Conservation (phyloP, 495 filamentous ascomycete genomes). For the Tuber microsphaerosporum region DNA sequence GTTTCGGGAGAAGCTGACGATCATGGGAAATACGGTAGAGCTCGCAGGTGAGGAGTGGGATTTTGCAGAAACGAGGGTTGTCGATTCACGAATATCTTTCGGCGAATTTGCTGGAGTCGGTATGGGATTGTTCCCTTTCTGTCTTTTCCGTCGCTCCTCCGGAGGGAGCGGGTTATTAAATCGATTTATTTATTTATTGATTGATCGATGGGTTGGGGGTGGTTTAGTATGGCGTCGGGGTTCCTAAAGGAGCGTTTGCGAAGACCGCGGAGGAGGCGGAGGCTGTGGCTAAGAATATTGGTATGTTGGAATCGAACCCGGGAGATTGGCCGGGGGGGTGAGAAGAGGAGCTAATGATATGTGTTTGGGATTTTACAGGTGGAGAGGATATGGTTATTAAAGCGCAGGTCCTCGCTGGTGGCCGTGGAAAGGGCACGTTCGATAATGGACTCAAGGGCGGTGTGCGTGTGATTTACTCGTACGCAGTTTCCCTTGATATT, state of each 20-base stretch:
- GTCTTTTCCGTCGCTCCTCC: neutral
- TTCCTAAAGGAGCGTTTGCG: conserved; percentile 81
- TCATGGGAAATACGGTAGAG: conserved; percentile 41
- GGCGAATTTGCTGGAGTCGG: conserved; percentile 75
- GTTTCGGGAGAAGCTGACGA: conserved; percentile 12
- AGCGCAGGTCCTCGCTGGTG: conserved; percentile 95
- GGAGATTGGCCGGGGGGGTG: neutral
- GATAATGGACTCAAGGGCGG: conserved; percentile 98
- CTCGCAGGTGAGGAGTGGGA: conserved; percentile 48
- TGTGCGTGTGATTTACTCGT: conserved; percentile 97
- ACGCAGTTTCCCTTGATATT: conserved; percentile 44
- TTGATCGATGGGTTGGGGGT: conserved; percentile 18
- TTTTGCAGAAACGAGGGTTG: conserved; percentile 71
- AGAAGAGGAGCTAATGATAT: conserved; percentile 14
- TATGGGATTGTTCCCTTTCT: conserved; percentile 45
- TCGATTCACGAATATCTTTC: conserved; percentile 98
- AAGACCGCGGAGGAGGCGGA: conserved; percentile 79
- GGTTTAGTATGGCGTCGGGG: conserved; percentile 80
- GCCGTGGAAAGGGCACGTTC: conserved; percentile 92
- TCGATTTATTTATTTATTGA: neutral
- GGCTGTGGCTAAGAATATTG: conserved; percentile 78
- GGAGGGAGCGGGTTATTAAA: neutral
- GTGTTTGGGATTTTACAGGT: conserved; percentile 45
- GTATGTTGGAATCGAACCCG: conserved; percentile 44
- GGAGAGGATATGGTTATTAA: conserved; percentile 99